phyloP scores from a whole-genome alignment of 2,329 filamentous ascomycete genomes.

The Pseudonectria buxi region DNA sequence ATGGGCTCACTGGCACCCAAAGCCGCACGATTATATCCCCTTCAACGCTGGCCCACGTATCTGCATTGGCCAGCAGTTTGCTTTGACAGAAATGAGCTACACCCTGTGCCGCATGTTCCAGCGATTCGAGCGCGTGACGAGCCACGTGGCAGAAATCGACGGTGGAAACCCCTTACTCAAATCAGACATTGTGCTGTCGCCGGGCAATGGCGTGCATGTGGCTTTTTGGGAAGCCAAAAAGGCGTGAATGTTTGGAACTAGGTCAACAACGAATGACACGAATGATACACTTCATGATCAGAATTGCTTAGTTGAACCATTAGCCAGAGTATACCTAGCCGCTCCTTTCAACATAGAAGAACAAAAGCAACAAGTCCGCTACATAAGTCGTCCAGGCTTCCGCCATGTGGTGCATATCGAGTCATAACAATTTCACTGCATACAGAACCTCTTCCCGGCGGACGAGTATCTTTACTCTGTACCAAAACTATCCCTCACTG shows the following conservation, averaged over 20 bases:
- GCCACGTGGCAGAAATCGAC: slow-evolving; percentile 48
- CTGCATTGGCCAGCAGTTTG: slow-evolving; percentile 76
- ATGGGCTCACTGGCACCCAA: slow-evolving; percentile 58
- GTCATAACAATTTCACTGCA: background rate
- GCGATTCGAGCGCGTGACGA: slow-evolving; percentile 58
- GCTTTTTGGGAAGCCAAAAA: slow-evolving; percentile 45
- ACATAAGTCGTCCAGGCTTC: background rate
- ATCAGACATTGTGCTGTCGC: slow-evolving; percentile 54
- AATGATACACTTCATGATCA: slow-evolving; percentile 1
- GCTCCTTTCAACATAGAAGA: background rate
- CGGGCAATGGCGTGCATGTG: slow-evolving; percentile 51
- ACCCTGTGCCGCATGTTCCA: slow-evolving; percentile 67
- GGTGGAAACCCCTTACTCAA: slow-evolving; percentile 47
- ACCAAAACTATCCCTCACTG: slow-evolving; percentile 55
- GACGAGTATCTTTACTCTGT: slow-evolving; percentile 18
- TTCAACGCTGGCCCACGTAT: slow-evolving; percentile 71
- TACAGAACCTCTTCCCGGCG: background rate
- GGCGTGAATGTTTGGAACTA: background rate
- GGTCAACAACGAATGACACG: too few relatives aligned
- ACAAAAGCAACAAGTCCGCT: background rate
- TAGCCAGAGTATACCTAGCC: background rate
- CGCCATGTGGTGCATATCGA: background rate
- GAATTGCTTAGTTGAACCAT: background rate
- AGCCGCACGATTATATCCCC: slow-evolving; percentile 65
- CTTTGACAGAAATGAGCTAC: slow-evolving; percentile 69